Evolutionary conservation across 768 basidiomycete species (phyloP).

Genomic region (Xerocomus brunneocitrinus): DNA sequence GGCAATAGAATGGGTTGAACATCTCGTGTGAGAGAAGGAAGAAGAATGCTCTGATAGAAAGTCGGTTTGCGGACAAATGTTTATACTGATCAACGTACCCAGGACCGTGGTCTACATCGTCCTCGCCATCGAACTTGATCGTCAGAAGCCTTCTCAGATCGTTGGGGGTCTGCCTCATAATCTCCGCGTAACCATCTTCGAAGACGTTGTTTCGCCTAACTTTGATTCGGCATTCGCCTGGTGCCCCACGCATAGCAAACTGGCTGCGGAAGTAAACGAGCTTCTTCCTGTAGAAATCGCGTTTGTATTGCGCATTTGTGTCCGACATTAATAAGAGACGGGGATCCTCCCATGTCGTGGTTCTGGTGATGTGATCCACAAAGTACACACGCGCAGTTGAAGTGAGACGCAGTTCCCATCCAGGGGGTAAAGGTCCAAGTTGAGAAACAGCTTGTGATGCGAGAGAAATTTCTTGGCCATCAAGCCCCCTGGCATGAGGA

Average conservation of each 20-base stretch:
- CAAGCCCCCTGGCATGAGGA: conserved; percentile 97
- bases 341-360: conserved; percentile 99
- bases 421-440: conserved; percentile 92
- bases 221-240: conserved; percentile 99
- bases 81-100: conserved; percentile 48
- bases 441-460: conserved; percentile 96
- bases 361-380: conserved; percentile 99
- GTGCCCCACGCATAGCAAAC: conserved; percentile 95
- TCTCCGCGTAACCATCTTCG: conserved; percentile 98
- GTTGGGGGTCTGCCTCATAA: conserved; percentile 97
- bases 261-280: conserved; percentile 99
- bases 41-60: conserved; percentile 84
- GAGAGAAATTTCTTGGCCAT: conserved; percentile 78
- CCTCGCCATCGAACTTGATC: conserved; percentile 99
- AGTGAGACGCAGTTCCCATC: conserved; percentile 99
- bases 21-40: conserved; percentile 99
- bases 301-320: conserved; percentile 98
- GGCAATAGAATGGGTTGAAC: conserved; percentile 99
- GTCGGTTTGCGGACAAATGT: conserved; percentile 5
- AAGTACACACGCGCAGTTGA: conserved; percentile 98
- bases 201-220: conserved; percentile 97
- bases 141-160: conserved; percentile 97
- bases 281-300: conserved; percentile 98
- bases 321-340: conserved; percentile 92
- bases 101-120: conserved; percentile 97